Evolutionary conservation across 352 stramenopile genomes (phyloP), one percentile per base, ranked within the genome.

Genomic region (Thalassiosira sp.): DNA sequence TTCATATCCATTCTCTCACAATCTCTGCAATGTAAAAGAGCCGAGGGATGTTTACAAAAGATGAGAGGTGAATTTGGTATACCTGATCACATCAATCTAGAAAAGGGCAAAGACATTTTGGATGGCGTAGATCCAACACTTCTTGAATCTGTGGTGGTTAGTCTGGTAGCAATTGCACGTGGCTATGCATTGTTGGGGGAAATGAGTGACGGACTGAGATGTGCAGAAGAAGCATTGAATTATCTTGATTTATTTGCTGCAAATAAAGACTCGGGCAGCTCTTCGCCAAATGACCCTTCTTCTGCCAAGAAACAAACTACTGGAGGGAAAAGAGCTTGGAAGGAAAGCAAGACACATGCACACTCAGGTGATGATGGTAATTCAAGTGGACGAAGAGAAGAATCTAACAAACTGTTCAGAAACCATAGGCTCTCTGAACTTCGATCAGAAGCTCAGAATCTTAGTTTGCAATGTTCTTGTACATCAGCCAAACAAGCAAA

Each of bases 381-480:
- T 25, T 31, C 24, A 65, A 51, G 59, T 66, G 65, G 65, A 66
- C 49, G 84, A 59, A 63, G 87, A 66, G 58, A 69, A 48, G 60
- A 81, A 77, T 92, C 87, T 13, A 92, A 92, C 67, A 42, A 58
- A 22, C 31, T 88, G 11, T 92, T 86, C 79, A 79, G 87, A 22
- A 67, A 51, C 16, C 87, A 92, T 80, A 66, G 84, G 25, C 58
- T 90, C 3, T 69, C 67, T 7, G 84, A 90, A 73, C 58, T 90
- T 43, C 72, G 80, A 57, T 65, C 33, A 31, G 82, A 92, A 54
- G 80, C 78, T 18, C 45, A 28, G 18, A 16, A 45, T 57, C 25
- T 79, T 28, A 40, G n/a, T 37, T 37, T 37, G 31, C 31, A 37
- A 16, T 27, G 66, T 46, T 25, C 58, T 2, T 46, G 16, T 37